Evolutionary conservation across 805 yeast species (phyloP).

Genomic region (Teunomyces lycoperdinae): DNA sequence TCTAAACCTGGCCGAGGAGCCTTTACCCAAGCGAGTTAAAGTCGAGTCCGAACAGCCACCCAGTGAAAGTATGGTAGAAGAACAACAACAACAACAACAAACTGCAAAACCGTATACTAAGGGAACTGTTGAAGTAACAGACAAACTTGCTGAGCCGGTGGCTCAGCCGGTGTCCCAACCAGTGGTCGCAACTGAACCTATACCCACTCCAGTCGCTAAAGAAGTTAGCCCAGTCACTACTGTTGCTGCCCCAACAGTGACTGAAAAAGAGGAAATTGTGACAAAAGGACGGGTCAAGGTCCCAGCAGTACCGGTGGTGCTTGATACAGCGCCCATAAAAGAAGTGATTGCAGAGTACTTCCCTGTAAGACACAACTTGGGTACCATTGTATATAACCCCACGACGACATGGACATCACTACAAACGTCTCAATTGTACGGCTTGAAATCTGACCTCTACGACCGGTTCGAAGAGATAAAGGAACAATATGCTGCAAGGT

Average conservation of each 20-base stretch:
- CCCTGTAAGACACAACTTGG: constrained; percentile 29
- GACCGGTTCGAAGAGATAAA: constrained; percentile 26
- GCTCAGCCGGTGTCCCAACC: background rate
- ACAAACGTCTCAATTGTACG: constrained; percentile 25
- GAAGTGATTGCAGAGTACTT: constrained; percentile 23
- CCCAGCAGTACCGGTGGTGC: constrained; percentile 5
- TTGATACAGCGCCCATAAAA: constrained; percentile 18
- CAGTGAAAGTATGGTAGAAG: too few relatives aligned
- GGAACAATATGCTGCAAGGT: constrained; percentile 11
- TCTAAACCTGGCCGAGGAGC: constrained; percentile 10
- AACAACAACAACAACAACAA: too few relatives aligned
- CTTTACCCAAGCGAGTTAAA: background rate
- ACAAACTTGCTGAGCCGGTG: background rate
- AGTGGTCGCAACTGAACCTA: background rate
- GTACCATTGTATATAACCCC: constrained; percentile 51
- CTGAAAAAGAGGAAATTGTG: background rate
- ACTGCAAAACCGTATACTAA: too few relatives aligned
- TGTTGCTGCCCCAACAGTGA: background rate
- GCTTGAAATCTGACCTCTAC: constrained; percentile 28
- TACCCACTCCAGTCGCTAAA: background rate
- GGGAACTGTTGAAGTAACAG: background rate
- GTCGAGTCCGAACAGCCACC: background rate
- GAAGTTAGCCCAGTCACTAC: background rate
- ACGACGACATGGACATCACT: constrained; percentile 48
- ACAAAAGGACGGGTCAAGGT: background rate